Evolutionary conservation across 2,329 filamentous ascomycete species (phyloP).

Genomic region (Ramularia collo-cygni): DNA sequence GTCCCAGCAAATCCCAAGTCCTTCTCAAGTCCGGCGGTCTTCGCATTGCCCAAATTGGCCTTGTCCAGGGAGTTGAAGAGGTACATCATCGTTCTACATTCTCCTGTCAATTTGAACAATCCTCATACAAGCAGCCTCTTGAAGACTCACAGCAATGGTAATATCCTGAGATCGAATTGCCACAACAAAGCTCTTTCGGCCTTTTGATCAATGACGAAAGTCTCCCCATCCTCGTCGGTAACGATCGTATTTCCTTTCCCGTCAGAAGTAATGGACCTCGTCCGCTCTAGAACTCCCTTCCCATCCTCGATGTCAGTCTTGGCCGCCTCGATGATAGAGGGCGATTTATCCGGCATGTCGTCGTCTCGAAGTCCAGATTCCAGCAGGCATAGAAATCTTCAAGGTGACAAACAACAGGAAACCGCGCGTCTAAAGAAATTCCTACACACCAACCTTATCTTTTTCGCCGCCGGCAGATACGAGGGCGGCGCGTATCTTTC

Average conservation of each 20-base stretch:
- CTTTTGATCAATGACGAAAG: slow-evolving; percentile 35
- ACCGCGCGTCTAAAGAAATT: no score
- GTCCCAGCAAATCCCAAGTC: slow-evolving; percentile 52
- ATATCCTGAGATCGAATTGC: slow-evolving; percentile 49
- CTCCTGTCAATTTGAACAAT: no score
- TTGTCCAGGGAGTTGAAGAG: slow-evolving; percentile 50
- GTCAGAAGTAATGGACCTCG: slow-evolving; percentile 13
- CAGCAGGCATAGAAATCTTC: no score
- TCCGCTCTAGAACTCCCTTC: slow-evolving; percentile 9
- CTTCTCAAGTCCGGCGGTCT: slow-evolving; percentile 39
- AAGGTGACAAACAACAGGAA: no score
- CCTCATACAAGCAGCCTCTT: no score
- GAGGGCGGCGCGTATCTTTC: no score
- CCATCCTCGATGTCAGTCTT: no score
- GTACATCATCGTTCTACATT: slow-evolving; percentile 47
- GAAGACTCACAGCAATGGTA: slow-evolving; percentile 47
- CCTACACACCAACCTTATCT: no score
- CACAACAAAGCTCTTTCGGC: slow-evolving; percentile 46
- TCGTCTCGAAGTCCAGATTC: no score
- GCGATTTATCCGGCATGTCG: background rate
- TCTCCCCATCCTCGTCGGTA: slow-evolving; percentile 21
- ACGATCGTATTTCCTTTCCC: slow-evolving; percentile 17
- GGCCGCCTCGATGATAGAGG: slow-evolving; percentile 1
- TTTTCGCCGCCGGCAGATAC: no score
- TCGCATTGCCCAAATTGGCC: slow-evolving; percentile 38